These are phyloP conservation scores for Candida ascalaphidarum DNA, from an alignment of 805 yeast genomes.

Conservation along the genomic window DNA sequence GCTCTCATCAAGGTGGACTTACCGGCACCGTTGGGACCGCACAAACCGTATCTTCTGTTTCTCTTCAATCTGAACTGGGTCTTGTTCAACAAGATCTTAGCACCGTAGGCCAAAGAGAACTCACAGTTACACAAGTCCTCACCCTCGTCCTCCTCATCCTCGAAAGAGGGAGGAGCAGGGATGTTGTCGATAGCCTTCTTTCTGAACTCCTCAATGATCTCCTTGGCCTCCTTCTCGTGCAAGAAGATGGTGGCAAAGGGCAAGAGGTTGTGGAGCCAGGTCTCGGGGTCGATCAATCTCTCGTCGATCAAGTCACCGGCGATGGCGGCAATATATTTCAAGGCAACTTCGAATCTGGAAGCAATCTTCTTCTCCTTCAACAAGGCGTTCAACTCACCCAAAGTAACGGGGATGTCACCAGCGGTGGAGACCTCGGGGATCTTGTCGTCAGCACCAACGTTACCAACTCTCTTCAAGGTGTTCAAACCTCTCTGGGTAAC, in stretches of 20 bases:
- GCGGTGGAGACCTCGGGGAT: constrained; percentile 98
- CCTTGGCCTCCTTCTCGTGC: constrained; percentile 89
- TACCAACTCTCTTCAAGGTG: constrained; percentile 99
- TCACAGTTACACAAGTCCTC: constrained; percentile 99
- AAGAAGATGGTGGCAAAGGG: constrained; percentile 95
- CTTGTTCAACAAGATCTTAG: constrained; percentile 98
- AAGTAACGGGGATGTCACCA: constrained; percentile 90
- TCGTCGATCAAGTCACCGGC: constrained; percentile 99
- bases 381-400: constrained; percentile 69
- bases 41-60: constrained; percentile 98
- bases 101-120: constrained; percentile 99
- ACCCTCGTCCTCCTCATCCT: constrained; percentile 97
- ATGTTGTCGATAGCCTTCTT: constrained; percentile 96
- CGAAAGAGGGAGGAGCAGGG: constrained; percentile 92
- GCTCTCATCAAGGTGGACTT: constrained; percentile 79
- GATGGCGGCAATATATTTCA: constrained; percentile 84
- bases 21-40: constrained; percentile 56
- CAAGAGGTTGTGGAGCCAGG: constrained; percentile 83
- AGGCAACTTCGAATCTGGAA: constrained; percentile 70
- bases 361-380: constrained; percentile 60
- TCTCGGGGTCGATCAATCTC: constrained; percentile 82
- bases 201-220: constrained; percentile 88
- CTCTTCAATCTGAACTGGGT: constrained; percentile 98
- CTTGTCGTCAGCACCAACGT: constrained; percentile 78
- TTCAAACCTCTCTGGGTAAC: constrained; percentile 94